Percentiles rank a stretch among this genome's conserved stretches.
These are phyloP conservation scores for Daldinia sp. DNA, from an alignment of 2,329 filamentous ascomycete genomes.

Conservation along the genomic window DNA sequence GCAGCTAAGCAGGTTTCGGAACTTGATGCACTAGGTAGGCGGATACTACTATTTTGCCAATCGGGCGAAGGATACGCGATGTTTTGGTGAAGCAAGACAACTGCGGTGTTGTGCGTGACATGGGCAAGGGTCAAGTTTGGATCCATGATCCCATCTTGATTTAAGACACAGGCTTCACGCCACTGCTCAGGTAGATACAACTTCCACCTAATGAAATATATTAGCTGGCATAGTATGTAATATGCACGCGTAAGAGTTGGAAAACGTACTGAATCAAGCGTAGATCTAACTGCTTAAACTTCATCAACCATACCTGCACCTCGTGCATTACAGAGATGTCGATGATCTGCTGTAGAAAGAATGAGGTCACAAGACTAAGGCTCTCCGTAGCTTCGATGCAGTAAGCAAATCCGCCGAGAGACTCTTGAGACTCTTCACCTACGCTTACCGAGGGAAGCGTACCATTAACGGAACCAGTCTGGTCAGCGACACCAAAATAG, in stretches of 20 bases:
- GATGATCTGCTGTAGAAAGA: constrained; percentile 59
- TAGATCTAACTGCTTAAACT: constrained; percentile 63
- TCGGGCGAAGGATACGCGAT: constrained; percentile 59
- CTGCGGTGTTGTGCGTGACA: constrained; percentile 62
- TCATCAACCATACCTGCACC: constrained; percentile 58
- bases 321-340: constrained; percentile 56
- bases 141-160: constrained; percentile 55
- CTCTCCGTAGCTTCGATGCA: constrained; percentile 62
- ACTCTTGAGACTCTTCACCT: constrained; percentile 52
- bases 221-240: neutral
- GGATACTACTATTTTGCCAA: constrained; percentile 50
- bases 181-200: constrained; percentile 50
- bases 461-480: constrained; percentile 55
- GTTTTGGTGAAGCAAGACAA: constrained; percentile 62
- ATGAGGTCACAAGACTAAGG: constrained; percentile 58
- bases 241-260: neutral
- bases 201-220: constrained; percentile 42
- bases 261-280: constrained; percentile 54
- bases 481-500: constrained; percentile 61
- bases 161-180: constrained; percentile 54
- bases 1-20: constrained; percentile 63
- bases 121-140: constrained; percentile 64
- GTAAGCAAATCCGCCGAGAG: constrained; percentile 61
- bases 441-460: constrained; percentile 45
- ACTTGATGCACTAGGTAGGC: constrained; percentile 59